Evolutionary conservation across 2,329 filamentous ascomycete species (phyloP), one percentile per base, ranked within the genome.

Genomic region (Drechslerella coelobrocha): DNA sequence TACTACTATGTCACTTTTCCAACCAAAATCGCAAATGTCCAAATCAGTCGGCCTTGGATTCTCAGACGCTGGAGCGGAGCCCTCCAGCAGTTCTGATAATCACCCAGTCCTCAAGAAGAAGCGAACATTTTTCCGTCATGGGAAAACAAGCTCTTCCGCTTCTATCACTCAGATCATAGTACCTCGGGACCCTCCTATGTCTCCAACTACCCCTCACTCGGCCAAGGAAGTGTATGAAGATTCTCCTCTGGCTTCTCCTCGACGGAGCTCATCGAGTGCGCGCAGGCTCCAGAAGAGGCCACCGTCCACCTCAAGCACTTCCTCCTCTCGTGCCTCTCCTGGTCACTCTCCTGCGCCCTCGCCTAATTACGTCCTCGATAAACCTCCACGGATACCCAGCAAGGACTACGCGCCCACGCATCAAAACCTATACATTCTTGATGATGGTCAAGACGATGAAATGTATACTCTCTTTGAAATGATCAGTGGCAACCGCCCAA

Each of bases 401-500:
- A 57, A 62, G 19, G 66, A 71, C 29, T 71, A 59, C 26, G 57
- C 59, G 14, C 63, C 56, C 21, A 54, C 53, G 2, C 54, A 71
- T 31, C 66, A 71, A 29, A 71, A 71, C 19, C 48, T 71, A 1
- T 71, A 71, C 59, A 63, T 63, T 37, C 61, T 71, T 43, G 66
- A 63, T 17, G 66, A 71, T 39, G 66, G 66, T 27, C 66, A 71
- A 29, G 66, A 63, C 29, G 59, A 71, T 23, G 66, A 71, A 23
- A 71, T 71, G 66, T 71, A 71, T 41, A 71, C 66, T 2, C 54
- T 71, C 10, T 71, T 71, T 17, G 66, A 71, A 43, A 71, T 71
- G 26, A 71, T 71, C 39, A 71, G 50, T 29, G 66, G 66, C 47
- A 71, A 31, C 31, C 48, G 51, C 14, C 53, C 52, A 9, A 63